phyloP scores from a whole-genome alignment of 1,284 basidiomycete species.

The Anthracocystis setariae region DNA sequence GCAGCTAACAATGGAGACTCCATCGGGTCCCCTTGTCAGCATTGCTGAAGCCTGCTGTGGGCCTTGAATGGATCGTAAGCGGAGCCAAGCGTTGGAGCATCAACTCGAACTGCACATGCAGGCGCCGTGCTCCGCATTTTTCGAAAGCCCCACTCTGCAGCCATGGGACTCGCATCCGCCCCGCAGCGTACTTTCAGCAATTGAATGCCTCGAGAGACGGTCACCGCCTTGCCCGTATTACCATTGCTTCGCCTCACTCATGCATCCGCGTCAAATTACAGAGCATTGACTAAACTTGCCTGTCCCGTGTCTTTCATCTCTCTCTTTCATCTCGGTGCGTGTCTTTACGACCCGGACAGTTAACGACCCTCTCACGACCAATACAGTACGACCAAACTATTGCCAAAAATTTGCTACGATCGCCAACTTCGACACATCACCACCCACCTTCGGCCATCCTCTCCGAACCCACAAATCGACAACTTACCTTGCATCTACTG shows the following conservation, averaged over 20 bases:
- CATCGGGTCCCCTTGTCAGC: too few species aligned
- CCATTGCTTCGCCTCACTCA: constrained; percentile 16
- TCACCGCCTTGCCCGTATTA: too few species aligned
- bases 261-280: background rate
- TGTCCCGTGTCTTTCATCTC: constrained; percentile 11
- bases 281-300: constrained; percentile 14
- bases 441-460: constrained; percentile 31
- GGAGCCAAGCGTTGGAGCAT: constrained; percentile 6
- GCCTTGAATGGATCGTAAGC: background rate
- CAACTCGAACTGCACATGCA: constrained; percentile 8
- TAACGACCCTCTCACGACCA: constrained; percentile 46
- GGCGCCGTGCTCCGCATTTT: constrained; percentile 14
- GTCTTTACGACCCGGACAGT: constrained; percentile 10
- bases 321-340: constrained; percentile 4
- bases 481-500: constrained; percentile 7
- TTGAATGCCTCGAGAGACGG: too few species aligned
- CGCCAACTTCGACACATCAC: constrained; percentile 15
- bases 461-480: constrained; percentile 9
- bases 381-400: constrained; percentile 42
- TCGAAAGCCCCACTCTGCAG: background rate
- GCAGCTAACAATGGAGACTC: constrained; percentile 1
- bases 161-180: constrained; percentile 6
- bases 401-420: background rate
- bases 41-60: background rate
- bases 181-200: too few species aligned